Evolutionary conservation across 192 early-diverging fungal species (phyloP), one percentile per base, ranked within the genome.

Genomic region (Podila verticillata): DNA sequence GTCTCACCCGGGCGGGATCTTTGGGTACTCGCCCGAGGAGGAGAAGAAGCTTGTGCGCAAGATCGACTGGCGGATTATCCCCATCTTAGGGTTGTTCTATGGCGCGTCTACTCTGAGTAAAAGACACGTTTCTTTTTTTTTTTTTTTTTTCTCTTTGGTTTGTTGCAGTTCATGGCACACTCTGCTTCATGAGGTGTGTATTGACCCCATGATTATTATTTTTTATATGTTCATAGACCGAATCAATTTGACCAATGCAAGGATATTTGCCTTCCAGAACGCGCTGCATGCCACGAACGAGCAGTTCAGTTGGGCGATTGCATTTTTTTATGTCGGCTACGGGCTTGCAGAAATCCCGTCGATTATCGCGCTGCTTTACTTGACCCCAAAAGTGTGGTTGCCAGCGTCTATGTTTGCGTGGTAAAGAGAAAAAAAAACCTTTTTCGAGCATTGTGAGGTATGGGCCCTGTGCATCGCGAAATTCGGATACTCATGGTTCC

Each of bases 1-100:
- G 5, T 51, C 60, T 0, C 48, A 72, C 39, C 48, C 69, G 3
- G 75, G 75, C 2, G 69, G 69, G 15, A 28, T 72, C 15, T 79
- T 79, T 58, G 69, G 65, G 17, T 79, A 79, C 36, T 56, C 66
- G 3, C 66, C 66, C 30, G 74, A 72, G 63, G 82, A 77, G 22
- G 83, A 84, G 62, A 65, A 75, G 24, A 54, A 32, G 5, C 47
- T 84, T 9, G 83, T 84, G 22, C 63, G 69, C n/a, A 84, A 81
- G 63, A 81, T 84, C 22, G 83, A 84, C 62, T 65, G 79, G 59
- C 36, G 78, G n/a, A 54, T 81, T 24, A 65, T 84, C 13, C 78
- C 83, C 8, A 84, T 75, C 20, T 20, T 84, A 32, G 68, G 72
- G 6, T 60, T 84, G 29, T 65, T 81, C 57, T 84, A 84, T 48